Percentiles rank a stretch among this genome's conserved stretches.
Evolutionary conservation across 2,329 filamentous ascomycete species (phyloP).

Genomic region (Aspergillus ochraceus): DNA sequence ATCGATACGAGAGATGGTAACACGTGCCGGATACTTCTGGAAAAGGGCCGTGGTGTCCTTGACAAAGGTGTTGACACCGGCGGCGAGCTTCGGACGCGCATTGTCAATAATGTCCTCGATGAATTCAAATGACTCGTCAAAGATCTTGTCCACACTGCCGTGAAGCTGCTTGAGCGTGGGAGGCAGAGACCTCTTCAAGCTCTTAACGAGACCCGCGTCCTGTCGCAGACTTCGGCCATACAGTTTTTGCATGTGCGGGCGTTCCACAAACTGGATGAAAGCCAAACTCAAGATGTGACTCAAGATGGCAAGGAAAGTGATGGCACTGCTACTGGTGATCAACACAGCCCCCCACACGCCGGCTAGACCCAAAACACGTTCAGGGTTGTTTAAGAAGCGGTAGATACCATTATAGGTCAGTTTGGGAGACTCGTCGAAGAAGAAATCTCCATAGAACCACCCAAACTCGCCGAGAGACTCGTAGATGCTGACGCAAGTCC

Average conservation of each 20-base stretch:
- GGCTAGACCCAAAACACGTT: constrained; percentile 87
- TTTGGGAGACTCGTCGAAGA: constrained; percentile 86
- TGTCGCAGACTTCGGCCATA: constrained; percentile 81
- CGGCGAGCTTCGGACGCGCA: constrained; percentile 80
- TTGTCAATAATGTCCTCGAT: constrained; percentile 88
- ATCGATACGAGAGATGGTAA: constrained; percentile 77
- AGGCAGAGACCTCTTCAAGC: constrained; percentile 81
- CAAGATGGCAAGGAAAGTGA: constrained; percentile 82
- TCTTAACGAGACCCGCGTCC: constrained; percentile 90
- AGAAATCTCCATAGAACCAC: constrained; percentile 99
- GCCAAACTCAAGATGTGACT: constrained; percentile 82
- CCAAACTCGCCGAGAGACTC: constrained; percentile 96
- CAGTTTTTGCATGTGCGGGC: constrained; percentile 97
- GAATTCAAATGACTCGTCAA: constrained; percentile 83
- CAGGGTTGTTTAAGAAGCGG: constrained; percentile 95
- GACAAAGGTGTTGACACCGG: constrained; percentile 82
- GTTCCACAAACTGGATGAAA: constrained; percentile 91
- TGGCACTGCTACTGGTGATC: constrained; percentile 83
- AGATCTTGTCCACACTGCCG: constrained; percentile 79
- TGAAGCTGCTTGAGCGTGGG: constrained; percentile 80
- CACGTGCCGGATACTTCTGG: constrained; percentile 81
- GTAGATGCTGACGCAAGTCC: constrained; percentile 91
- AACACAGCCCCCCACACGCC: constrained; percentile 94
- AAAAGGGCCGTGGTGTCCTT: constrained; percentile 85
- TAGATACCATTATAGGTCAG: constrained; percentile 97